Evolutionary conservation across 169 alveolate genomes (phyloP).

Genomic region (Eimeria acervulina): DNA sequence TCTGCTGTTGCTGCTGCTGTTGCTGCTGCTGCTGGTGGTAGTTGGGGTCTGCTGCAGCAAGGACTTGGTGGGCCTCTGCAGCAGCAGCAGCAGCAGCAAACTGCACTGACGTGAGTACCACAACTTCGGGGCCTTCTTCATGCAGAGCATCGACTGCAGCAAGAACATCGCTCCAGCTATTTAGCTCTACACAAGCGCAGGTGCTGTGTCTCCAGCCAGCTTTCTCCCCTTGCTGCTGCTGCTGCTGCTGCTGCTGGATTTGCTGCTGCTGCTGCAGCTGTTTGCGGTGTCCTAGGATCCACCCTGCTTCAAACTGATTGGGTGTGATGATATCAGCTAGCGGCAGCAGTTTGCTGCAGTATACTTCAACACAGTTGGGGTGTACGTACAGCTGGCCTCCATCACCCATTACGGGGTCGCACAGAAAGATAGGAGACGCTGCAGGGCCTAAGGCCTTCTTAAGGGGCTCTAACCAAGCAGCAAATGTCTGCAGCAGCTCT

Average conservation of each 20-base stretch:
- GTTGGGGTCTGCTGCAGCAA: neutral
- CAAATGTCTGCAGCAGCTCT: neutral
- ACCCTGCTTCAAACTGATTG: constrained; percentile 86
- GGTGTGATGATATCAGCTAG: constrained; percentile 86
- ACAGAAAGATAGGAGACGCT: constrained; percentile 55
- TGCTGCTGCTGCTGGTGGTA: constrained; percentile 17
- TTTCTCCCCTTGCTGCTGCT: constrained; percentile 3
- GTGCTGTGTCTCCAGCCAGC: constrained; percentile 26
- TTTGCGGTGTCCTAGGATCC: constrained; percentile 81
- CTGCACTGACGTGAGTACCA: constrained; percentile 26
- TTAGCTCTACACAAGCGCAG: neutral
- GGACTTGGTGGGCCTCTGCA: neutral
- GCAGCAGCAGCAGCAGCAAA: neutral
- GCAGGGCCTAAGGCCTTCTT: neutral
- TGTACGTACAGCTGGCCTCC: constrained; percentile 85
- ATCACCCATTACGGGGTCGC: constrained; percentile 89
- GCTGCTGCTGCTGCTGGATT: neutral
- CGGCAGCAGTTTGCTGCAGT: constrained; percentile 83
- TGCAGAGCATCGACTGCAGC: constrained; percentile 52
- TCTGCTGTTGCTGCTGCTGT: no score
- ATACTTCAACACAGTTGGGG: constrained; percentile 79
- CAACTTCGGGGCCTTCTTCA: constrained; percentile 69
- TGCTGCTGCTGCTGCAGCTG: neutral
- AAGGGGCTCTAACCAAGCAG: neutral
- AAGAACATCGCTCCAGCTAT: neutral